Evolutionary conservation across 768 basidiomycete genomes (phyloP).

Genomic region (Xerocomus spinulosus): DNA sequence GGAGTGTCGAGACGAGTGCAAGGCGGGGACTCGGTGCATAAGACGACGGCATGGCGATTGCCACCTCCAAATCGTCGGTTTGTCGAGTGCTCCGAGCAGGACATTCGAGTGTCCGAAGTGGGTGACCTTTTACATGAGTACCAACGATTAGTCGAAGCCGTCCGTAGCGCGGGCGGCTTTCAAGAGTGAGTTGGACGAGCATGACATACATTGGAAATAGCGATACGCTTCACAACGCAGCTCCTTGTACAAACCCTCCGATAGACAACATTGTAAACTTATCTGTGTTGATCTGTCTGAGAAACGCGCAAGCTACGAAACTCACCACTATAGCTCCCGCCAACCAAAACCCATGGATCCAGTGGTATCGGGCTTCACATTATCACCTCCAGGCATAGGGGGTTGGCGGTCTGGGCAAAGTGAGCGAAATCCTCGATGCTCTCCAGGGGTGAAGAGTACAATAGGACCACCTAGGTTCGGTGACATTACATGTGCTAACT

Average conservation of each 20-base stretch:
- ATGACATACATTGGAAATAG: too few species aligned
- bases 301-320: too few species aligned
- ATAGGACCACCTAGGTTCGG: constrained; percentile 22
- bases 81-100: constrained; percentile 66
- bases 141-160: constrained; percentile 65
- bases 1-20: constrained; percentile 44
- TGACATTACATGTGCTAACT: not conserved
- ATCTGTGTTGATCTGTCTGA: too few species aligned
- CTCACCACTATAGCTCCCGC: constrained; percentile 40
- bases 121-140: constrained; percentile 79
- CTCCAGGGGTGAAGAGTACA: constrained; percentile 52
- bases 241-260: too few species aligned
- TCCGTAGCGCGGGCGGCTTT: constrained; percentile 50
- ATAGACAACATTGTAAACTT: too few species aligned
- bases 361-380: constrained; percentile 51
- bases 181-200: constrained; percentile 21
- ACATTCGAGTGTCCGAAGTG: constrained; percentile 78
- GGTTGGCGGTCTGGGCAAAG: constrained; percentile 64
- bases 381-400: constrained; percentile 61
- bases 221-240: too few species aligned
- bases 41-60: constrained; percentile 41
- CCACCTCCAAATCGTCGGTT: constrained; percentile 67
- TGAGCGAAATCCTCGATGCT: constrained; percentile 67
- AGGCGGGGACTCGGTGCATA: constrained; percentile 23
- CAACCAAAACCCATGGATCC: constrained; percentile 40